Evolutionary conservation across 495 filamentous ascomycete genomes (phyloP).

Genomic region (Hyaloscypha variabilis): DNA sequence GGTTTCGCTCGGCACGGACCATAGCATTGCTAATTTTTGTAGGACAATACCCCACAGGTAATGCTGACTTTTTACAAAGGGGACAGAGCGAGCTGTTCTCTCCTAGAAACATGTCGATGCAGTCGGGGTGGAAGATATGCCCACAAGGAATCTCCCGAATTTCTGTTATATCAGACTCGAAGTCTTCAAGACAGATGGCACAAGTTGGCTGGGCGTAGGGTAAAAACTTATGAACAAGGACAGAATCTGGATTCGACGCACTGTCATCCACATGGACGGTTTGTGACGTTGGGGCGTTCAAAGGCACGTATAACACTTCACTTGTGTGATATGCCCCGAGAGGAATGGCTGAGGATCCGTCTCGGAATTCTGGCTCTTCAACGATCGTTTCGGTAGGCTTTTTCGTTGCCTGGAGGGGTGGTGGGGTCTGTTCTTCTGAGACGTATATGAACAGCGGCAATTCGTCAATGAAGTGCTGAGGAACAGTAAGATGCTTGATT

Average conservation of each 20-base stretch:
- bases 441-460: constrained; percentile 78
- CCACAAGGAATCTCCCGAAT: constrained; percentile 86
- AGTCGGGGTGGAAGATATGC: constrained; percentile 89
- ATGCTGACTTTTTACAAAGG: constrained; percentile 77
- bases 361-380: not conserved
- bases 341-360: not conserved
- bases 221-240: constrained; percentile 32
- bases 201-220: constrained; percentile 73
- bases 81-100: constrained; percentile 80
- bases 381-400: constrained; percentile 22
- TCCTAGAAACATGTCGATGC: constrained; percentile 79
- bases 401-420: constrained; percentile 25
- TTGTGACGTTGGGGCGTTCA: constrained; percentile 21
- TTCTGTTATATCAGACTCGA: constrained; percentile 61
- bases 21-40: constrained; percentile 76
- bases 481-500: constrained; percentile 74
- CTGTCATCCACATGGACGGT: constrained; percentile 15
- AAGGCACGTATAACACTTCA: constrained; percentile 13
- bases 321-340: not conserved
- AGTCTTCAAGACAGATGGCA: constrained; percentile 85
- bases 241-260: constrained; percentile 10
- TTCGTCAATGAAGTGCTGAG: constrained; percentile 63
- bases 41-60: constrained; percentile 68
- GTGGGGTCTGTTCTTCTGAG: constrained; percentile 21
- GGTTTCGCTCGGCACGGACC: constrained; percentile 70